phyloP scores from a whole-genome alignment of 2,329 filamentous ascomycete genomes.

The Aspergillus intermedius region DNA sequence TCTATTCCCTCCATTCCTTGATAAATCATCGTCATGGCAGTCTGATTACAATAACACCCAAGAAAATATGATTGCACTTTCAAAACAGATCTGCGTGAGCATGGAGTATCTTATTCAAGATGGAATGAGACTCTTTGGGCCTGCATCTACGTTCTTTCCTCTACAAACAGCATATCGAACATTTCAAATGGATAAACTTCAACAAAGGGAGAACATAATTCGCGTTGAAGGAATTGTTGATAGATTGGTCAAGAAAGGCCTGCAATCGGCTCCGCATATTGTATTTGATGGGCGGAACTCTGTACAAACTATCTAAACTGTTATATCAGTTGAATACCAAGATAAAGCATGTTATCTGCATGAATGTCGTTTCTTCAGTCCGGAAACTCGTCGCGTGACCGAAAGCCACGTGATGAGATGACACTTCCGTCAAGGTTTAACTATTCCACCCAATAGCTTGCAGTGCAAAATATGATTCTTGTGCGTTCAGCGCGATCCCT shows the following conservation, averaged over 20 bases:
- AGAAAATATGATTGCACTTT: slow-evolving; percentile 8
- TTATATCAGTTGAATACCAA: too few relatives aligned
- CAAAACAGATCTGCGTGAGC: slow-evolving; percentile 26
- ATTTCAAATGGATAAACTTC: slow-evolving; percentile 1
- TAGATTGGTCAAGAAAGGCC: slow-evolving; percentile 10
- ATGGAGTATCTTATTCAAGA: slow-evolving; percentile 35
- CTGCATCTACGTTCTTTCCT: slow-evolving; percentile 30
- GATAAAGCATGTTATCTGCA: too few relatives aligned
- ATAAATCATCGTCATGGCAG: background rate
- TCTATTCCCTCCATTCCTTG: background rate
- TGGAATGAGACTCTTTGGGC: slow-evolving; percentile 36
- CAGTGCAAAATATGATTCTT: too few relatives aligned
- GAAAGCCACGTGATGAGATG: too few relatives aligned
- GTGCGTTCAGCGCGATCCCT: too few relatives aligned
- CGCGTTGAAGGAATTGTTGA: slow-evolving; percentile 6
- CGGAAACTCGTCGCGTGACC: too few relatives aligned
- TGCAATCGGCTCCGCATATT: slow-evolving; percentile 9
- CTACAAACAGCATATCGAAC: slow-evolving; percentile 12
- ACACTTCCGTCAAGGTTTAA: too few relatives aligned
- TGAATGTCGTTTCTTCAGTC: too few relatives aligned
- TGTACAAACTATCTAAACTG: too few relatives aligned
- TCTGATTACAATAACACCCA: background rate
- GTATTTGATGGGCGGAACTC: slow-evolving; percentile 1
- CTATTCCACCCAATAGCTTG: too few relatives aligned
- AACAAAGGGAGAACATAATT: background rate